These are phyloP conservation scores for Monosporascus cannonballus DNA, from an alignment of 2,329 filamentous ascomycete species.

Conservation along the genomic window DNA sequence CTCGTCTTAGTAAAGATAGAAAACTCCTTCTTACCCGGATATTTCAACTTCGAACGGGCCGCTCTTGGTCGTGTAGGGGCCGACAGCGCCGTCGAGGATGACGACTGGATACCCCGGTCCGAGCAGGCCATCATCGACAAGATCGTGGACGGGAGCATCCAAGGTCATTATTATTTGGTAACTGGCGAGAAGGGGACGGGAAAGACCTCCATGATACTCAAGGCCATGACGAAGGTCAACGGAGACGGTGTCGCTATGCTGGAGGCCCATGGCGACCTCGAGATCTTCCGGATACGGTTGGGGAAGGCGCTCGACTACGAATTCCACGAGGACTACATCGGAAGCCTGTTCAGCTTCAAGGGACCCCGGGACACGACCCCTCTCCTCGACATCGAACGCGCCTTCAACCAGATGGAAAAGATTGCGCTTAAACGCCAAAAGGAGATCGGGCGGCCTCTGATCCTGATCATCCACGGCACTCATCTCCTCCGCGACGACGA, in stretches of 20 bases:
- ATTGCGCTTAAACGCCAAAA: conserved; percentile 69
- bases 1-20: conserved; percentile 67
- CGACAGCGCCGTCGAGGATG: conserved; percentile 27
- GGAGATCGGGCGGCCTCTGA: conserved; percentile 58
- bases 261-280: conserved; percentile 87
- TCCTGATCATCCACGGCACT: conserved; percentile 87
- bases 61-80: conserved; percentile 30
- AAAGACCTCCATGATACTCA: conserved; percentile 89
- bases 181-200: conserved; percentile 93
- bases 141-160: conserved; percentile 67
- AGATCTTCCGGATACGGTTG: conserved; percentile 87
- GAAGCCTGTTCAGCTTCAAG: conserved; percentile 86
- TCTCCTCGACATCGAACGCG: conserved; percentile 86
- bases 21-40: conserved; percentile 63
- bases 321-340: conserved; percentile 95
- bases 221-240: conserved; percentile 86
- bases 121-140: conserved; percentile 75
- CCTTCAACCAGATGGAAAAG: conserved; percentile 95
- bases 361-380: conserved; percentile 88
- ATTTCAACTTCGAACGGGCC: conserved; percentile 57
- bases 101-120: conserved; percentile 72
- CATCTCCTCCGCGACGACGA: conserved; percentile 87
- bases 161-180: conserved; percentile 82
- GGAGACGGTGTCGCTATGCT: conserved; percentile 89
- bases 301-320: conserved; percentile 93